A percentile compares a stretch with the other conserved stretches of the same genome.
Conservation (phyloP, 2,329 filamentous ascomycete genomes). For the Exophiala sideris region DNA sequence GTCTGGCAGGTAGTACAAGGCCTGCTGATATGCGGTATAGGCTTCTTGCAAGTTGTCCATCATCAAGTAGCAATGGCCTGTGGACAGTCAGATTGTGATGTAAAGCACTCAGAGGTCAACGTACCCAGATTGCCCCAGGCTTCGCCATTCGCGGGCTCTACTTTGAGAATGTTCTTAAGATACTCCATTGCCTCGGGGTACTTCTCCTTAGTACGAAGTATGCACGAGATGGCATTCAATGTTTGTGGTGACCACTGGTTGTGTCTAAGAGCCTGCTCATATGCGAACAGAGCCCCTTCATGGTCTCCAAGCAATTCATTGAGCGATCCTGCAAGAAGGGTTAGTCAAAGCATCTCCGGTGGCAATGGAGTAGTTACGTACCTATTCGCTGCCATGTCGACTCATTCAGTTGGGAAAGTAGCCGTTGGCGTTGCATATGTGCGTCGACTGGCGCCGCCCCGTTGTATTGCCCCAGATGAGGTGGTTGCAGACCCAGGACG, state of each 20-base stretch:
- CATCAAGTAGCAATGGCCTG: slow-evolving; percentile 98
- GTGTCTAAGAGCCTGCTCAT: slow-evolving; percentile 82
- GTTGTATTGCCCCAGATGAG: slow-evolving; percentile 47
- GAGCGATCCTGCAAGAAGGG: slow-evolving; percentile 62
- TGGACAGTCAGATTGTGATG: slow-evolving; percentile 29
- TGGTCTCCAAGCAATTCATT: slow-evolving; percentile 83
- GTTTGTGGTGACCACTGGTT: slow-evolving; percentile 86
- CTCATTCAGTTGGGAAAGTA: slow-evolving; percentile 77
- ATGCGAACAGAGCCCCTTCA: slow-evolving; percentile 84
- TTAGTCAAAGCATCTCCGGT: slow-evolving; percentile 1
- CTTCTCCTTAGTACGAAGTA: slow-evolving; percentile 85
- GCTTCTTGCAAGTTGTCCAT: slow-evolving; percentile 97
- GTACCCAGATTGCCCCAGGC: slow-evolving; percentile 92
- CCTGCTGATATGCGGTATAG: slow-evolving; percentile 94
- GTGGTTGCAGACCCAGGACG: slow-evolving; percentile 21
- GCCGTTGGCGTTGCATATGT: slow-evolving; percentile 48
- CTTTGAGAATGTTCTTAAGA: slow-evolving; percentile 81
- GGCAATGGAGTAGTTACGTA: slow-evolving; percentile 47
- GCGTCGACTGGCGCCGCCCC: slow-evolving; percentile 50
- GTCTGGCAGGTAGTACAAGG: slow-evolving; percentile 85
- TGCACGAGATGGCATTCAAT: slow-evolving; percentile 91
- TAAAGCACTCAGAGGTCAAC: slow-evolving; percentile 26
- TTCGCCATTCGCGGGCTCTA: slow-evolving; percentile 86
- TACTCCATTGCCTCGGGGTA: slow-evolving; percentile 94
- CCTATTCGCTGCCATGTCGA: slow-evolving; percentile 88